Evolutionary conservation across 2,329 filamentous ascomycete genomes (phyloP).

Genomic region (Colletotrichum aenigma): DNA sequence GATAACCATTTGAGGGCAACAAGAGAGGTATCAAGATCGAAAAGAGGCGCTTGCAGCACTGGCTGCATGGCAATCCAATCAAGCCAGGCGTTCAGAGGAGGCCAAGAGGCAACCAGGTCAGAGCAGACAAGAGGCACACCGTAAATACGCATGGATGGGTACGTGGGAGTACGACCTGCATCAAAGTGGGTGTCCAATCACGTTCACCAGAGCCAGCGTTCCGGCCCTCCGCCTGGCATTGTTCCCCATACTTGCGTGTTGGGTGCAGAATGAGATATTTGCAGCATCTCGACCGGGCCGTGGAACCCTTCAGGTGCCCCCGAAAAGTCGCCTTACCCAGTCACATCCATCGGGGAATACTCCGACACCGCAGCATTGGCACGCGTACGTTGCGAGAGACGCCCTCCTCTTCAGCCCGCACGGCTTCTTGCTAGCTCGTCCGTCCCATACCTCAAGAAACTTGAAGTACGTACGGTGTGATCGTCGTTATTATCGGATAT

Average conservation of each 20-base stretch:
- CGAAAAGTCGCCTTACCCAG: neutral
- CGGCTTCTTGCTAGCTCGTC: neutral
- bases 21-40: neutral
- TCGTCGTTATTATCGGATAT: neutral
- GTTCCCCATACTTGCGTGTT: neutral
- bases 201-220: neutral
- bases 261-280: constrained; percentile 18
- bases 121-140: neutral
- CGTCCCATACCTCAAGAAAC: neutral
- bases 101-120: neutral
- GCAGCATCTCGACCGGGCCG: neutral
- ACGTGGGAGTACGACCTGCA: neutral
- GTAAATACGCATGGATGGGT: neutral
- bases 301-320: neutral
- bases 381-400: neutral
- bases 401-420: neutral
- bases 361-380: neutral
- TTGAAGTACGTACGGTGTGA: neutral
- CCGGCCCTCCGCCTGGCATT: neutral
- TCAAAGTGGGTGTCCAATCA: neutral
- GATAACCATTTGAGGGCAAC: neutral
- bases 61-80: neutral
- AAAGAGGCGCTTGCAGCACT: neutral
- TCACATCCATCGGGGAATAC: neutral
- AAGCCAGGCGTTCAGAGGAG: neutral